Percentiles rank a stretch among this genome's conserved stretches.
Conservation (phyloP, 305 asterid genomes). For the Fraxinus velutina region DNA sequence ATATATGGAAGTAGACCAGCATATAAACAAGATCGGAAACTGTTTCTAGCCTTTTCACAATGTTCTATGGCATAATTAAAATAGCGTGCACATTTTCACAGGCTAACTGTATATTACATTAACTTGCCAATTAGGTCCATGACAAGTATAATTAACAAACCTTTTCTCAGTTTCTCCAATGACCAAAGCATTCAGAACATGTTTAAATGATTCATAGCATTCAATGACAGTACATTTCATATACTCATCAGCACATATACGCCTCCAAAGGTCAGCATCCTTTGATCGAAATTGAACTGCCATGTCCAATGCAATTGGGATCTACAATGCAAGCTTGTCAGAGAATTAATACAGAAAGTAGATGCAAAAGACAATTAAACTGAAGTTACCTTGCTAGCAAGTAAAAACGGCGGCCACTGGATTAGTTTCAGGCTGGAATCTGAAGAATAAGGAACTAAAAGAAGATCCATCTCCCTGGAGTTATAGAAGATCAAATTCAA, state of each 20-base stretch:
- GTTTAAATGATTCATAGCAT: conserved; percentile 93
- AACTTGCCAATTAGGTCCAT: neutral
- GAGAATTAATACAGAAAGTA: conserved; percentile 16
- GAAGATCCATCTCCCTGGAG: conserved; percentile 99
- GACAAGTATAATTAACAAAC: conserved; percentile 36
- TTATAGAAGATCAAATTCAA: conserved; percentile 32
- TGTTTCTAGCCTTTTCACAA: conserved; percentile 4
- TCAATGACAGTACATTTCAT: conserved; percentile 95
- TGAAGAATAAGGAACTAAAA: conserved; percentile 93
- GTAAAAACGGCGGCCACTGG: conserved; percentile 99
- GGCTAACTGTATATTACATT: neutral
- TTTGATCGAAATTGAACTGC: conserved; percentile 84
- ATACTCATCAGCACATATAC: conserved; percentile 84
- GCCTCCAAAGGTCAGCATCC: conserved; percentile 96
- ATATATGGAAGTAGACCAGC: neutral
- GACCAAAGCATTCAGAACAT: conserved; percentile 66
- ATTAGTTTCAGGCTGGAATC: conserved; percentile 80
- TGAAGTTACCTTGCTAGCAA: conserved; percentile 82
- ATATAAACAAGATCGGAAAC: neutral
- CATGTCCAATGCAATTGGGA: conserved; percentile 94
- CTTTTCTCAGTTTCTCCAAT: conserved; percentile 92
- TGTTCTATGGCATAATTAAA: neutral
- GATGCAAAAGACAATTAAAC: conserved; percentile 22
- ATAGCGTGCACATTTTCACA: conserved; percentile 9
- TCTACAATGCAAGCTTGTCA: conserved; percentile 50